Evolutionary conservation across 1,284 basidiomycete genomes (phyloP), one percentile per base, ranked within the genome.

Genomic region (Cryptococcus amylolentus): DNA sequence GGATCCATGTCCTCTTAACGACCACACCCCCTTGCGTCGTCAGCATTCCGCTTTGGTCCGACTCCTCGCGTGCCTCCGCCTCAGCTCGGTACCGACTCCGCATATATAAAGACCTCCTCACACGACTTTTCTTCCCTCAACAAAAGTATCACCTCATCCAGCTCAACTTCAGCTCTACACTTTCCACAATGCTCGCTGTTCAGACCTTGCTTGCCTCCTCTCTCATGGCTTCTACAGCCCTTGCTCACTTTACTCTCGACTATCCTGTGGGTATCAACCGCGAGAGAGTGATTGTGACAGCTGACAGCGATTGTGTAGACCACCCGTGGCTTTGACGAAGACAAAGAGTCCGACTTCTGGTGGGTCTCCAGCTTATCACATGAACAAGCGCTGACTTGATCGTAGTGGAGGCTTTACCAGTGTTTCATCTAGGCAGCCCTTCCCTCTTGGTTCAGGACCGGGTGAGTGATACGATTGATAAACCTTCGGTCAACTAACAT

Each of bases 161-260:
- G 31, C 31, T 35, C 10, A 6, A 35, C 31, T 10, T 8, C 31
- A 35, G 31, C 31, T 35, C 31, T 35, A 35, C 10, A 10, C 44
- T 26, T 10, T 35, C 47, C 31, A 47, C 27, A 23, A 60, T 60
- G 58, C 49, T 60, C 52, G 26, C 55, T 8, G 18, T 60, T n/a
- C 48, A 57, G n/a, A 28, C 66, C n/a, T 37, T 69, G 50, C 52
- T 77, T 27, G 60, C 77, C 13, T 60, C 73, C 26, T 62, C 70
- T 9, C 64, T 81, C 39, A 58, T 74, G n/a, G 68, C 78, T 20
- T 69, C 78, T 18, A 51, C 63, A 6, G 84, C 78, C 42, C 79
- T 80, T 46, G 86, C 85, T 7, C 87, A 88, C 72, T 88, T 88
- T 78, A 83, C 85, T 57, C 78, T 88, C 41, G 81, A 83, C 68